These are phyloP conservation scores for Aspergillus ochraceus DNA, from an alignment of 2,329 filamentous ascomycete genomes.

Conservation along the genomic window DNA sequence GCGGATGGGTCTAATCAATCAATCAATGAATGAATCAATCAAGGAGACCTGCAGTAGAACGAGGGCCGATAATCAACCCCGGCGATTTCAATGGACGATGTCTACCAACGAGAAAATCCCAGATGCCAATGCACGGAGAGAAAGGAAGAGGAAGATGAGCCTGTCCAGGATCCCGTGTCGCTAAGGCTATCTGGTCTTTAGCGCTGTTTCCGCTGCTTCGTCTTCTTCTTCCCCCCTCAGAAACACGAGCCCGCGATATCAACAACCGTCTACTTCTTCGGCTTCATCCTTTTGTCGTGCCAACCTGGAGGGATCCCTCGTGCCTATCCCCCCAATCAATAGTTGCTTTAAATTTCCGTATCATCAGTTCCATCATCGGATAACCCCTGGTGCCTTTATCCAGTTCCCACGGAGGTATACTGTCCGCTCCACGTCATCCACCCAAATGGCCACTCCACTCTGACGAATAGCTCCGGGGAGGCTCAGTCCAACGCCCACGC, in stretches of 20 bases:
- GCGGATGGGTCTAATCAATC: background rate
- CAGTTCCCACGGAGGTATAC: background rate
- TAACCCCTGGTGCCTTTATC: background rate
- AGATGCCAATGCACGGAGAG: background rate
- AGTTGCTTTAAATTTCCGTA: background rate
- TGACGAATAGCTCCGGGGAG: no score
- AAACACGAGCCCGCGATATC: background rate
- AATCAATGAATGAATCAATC: background rate
- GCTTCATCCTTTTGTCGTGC: background rate
- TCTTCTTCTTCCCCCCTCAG: background rate
- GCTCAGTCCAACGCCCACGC: no score
- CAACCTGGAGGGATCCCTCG: background rate
- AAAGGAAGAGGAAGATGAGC: constrained; percentile 5
- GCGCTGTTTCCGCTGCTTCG: constrained; percentile 13
- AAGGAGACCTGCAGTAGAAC: background rate
- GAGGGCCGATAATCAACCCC: background rate
- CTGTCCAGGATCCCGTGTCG: background rate
- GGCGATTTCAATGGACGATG: background rate
- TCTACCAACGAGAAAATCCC: background rate
- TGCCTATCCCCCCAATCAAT: background rate
- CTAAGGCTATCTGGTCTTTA: constrained; percentile 15
- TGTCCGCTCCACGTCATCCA: constrained; percentile 8
- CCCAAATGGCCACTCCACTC: background rate
- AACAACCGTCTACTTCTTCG: background rate
- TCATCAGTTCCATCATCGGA: background rate